phyloP scores from a whole-genome alignment of 805 yeast species.

The Lipomyces anomalus region DNA sequence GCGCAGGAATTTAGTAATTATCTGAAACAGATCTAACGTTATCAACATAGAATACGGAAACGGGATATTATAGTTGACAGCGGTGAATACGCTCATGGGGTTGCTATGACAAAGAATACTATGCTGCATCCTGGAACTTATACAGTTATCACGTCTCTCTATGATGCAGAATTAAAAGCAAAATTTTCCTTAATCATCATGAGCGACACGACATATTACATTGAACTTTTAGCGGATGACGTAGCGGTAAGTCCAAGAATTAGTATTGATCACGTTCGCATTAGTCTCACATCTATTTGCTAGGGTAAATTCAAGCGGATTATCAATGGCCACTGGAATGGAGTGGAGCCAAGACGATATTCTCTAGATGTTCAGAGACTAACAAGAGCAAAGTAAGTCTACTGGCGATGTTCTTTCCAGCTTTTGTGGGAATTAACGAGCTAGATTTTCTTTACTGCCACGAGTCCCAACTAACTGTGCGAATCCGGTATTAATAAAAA shows the following conservation, averaged over 20 bases:
- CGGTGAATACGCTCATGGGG: conserved; percentile 14
- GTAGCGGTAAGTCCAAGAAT: background rate
- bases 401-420: no score
- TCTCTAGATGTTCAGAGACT: no score
- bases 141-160: conserved; percentile 15
- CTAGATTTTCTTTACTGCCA: no score
- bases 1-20: background rate
- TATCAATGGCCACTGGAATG: no score
- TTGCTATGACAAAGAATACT: conserved; percentile 5
- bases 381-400: no score
- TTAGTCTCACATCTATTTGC: no score
- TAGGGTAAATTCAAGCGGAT: no score
- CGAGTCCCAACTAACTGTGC: no score
- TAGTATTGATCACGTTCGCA: no score
- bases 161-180: conserved; percentile 14
- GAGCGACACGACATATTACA: conserved; percentile 1
- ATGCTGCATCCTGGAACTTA: conserved; percentile 13
- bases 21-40: background rate
- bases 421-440: no score
- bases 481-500: no score
- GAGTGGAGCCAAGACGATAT: no score
- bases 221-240: background rate
- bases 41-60: conserved; percentile 6
- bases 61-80: conserved; percentile 14
- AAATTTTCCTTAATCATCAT: conserved; percentile 9